These are phyloP conservation scores for Acer yangbiense DNA, from an alignment of 345 rosid species.

Conservation along the genomic window DNA sequence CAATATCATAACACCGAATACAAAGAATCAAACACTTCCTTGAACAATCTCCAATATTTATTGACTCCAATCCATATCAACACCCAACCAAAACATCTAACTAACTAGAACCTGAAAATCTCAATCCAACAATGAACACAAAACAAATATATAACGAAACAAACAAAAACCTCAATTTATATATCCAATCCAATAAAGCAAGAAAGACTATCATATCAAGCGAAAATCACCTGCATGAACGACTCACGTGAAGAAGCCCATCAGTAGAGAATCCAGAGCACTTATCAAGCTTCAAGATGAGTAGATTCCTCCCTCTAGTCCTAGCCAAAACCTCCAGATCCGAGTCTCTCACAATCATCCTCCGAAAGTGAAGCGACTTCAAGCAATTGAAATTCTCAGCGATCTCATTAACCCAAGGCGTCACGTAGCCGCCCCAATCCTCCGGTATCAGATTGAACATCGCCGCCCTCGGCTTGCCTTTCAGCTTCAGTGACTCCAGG, in stretches of 20 bases:
- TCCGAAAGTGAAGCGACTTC: slow-evolving; percentile 67
- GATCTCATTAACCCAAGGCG: slow-evolving; percentile 78
- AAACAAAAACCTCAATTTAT: not conserved
- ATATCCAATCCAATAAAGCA: not conserved
- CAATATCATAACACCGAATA: no score
- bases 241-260: slow-evolving; percentile 71
- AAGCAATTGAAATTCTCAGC: slow-evolving; percentile 49
- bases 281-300: slow-evolving; percentile 72
- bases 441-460: slow-evolving; percentile 92
- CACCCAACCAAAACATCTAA: no score
- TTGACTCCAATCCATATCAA: no score
- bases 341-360: slow-evolving; percentile 83
- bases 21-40: no score
- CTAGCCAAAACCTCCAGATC: slow-evolving; percentile 68
- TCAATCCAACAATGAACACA: not conserved
- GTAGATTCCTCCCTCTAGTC: slow-evolving; percentile 49
- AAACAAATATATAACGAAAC: not conserved
- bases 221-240: slow-evolving; percentile 63
- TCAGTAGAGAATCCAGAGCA: slow-evolving; percentile 90
- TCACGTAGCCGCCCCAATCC: slow-evolving; percentile 88
- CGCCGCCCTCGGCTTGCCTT: slow-evolving; percentile 94
- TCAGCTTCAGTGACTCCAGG: slow-evolving; percentile 78
- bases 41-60: no score
- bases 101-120: no score
- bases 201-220: no score